phyloP scores from a whole-genome alignment of 495 filamentous ascomycete genomes.

The Cudoniella acicularis region DNA sequence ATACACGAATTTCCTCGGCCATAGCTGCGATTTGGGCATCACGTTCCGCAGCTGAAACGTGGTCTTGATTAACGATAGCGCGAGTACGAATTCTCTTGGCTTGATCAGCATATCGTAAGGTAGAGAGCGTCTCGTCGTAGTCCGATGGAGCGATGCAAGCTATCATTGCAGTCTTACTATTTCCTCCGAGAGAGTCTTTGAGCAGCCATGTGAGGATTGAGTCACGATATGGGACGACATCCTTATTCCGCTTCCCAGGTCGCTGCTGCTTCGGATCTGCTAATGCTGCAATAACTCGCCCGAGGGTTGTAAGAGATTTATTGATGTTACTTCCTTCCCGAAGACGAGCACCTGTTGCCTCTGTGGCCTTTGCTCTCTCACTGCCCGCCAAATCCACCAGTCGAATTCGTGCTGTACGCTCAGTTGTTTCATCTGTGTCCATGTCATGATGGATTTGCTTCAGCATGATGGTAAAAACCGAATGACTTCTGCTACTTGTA shows the following conservation, averaged over 20 bases:
- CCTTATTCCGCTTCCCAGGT: constrained; percentile 52
- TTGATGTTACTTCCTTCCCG: constrained; percentile 98
- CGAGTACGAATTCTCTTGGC: constrained; percentile 97
- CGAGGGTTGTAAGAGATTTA: constrained; percentile 93
- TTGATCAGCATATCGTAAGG: constrained; percentile 94
- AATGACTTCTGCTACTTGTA: constrained; percentile 88
- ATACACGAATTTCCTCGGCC: constrained; percentile 81
- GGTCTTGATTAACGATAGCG: constrained; percentile 93
- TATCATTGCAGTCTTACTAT: constrained; percentile 98
- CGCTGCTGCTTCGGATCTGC: constrained; percentile 71
- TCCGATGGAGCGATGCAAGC: constrained; percentile 93
- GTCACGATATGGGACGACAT: constrained; percentile 89
- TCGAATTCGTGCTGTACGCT: constrained; percentile 87
- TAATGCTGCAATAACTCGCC: constrained; percentile 93
- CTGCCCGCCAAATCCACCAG: constrained; percentile 94
- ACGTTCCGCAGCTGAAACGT: constrained; percentile 78
- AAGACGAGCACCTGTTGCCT: constrained; percentile 85
- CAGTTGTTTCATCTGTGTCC: constrained; percentile 91
- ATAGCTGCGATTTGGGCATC: constrained; percentile 92
- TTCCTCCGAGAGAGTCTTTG: constrained; percentile 92
- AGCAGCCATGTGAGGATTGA: constrained; percentile 96
- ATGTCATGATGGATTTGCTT: constrained; percentile 97
- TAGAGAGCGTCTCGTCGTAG: constrained; percentile 96
- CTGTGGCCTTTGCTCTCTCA: constrained; percentile 91
- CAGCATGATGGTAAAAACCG: constrained; percentile 95